Conservation (phyloP, 1,139 yeast species). For the Saccharomyces hybrid region DNA sequence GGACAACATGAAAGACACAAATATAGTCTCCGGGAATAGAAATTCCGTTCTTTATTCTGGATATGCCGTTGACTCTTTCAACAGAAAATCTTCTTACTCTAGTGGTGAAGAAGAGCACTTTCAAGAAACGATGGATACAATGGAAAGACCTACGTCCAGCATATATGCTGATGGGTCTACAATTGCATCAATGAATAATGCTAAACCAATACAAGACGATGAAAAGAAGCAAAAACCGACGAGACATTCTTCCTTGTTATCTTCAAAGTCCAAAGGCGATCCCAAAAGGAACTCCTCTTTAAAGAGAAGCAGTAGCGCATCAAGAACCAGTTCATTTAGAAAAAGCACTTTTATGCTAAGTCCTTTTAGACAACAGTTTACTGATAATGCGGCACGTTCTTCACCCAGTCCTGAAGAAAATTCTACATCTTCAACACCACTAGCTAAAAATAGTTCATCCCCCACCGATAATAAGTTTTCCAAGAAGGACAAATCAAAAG, state of each 20-base stretch:
- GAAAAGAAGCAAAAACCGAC: neutral
- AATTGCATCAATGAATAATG: neutral
- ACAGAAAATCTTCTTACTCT: neutral
- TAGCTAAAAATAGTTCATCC: neutral
- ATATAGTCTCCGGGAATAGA: neutral
- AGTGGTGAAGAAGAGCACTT: slow-evolving; percentile 5
- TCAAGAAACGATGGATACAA: slow-evolving; percentile 1
- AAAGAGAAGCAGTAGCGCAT: slow-evolving; percentile 1
- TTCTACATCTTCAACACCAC: slow-evolving; percentile 7
- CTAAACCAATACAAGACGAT: neutral
- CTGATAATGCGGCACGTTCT: slow-evolving; percentile 15
- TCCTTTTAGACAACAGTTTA: slow-evolving; percentile 22
- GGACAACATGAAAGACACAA: neutral
- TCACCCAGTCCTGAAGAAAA: slow-evolving; percentile 8
- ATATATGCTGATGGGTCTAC: neutral
- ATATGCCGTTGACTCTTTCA: neutral
- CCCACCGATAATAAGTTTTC: neutral
- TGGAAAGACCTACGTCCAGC: slow-evolving; percentile 8
- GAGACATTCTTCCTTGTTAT: neutral
- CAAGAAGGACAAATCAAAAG: slow-evolving; percentile 10
- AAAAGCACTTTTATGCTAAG: slow-evolving; percentile 18
- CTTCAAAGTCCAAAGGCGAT: neutral
- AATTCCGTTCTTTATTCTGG: neutral
- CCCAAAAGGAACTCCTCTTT: neutral
- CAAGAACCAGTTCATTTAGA: neutral